These are phyloP conservation scores for Talaromyces sp. DNA, from an alignment of 2,329 filamentous ascomycete species.

Conservation along the genomic window DNA sequence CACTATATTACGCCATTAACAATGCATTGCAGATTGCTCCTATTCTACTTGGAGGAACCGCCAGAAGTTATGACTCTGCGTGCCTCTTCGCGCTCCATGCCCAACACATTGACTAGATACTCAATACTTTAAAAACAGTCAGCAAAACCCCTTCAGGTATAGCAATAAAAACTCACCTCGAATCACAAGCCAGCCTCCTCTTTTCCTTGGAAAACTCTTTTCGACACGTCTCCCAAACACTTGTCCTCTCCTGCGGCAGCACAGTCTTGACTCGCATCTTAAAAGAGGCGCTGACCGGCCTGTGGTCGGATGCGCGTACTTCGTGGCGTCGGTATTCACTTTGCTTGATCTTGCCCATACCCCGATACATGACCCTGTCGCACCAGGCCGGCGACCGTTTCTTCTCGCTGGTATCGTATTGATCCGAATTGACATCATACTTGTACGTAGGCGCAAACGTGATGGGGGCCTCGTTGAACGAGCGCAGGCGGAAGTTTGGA, in stretches of 20 bases:
- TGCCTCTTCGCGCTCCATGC: conserved; percentile 52
- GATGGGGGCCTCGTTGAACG: conserved; percentile 87
- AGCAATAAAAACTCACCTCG: conserved; percentile 61
- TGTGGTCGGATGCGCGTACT: conserved; percentile 83
- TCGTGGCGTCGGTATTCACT: conserved; percentile 86
- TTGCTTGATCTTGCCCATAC: conserved; percentile 76
- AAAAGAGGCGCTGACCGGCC: conserved; percentile 84
- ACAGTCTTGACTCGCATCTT: conserved; percentile 81
- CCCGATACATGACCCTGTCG: conserved; percentile 84
- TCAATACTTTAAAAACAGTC: conserved; percentile 48
- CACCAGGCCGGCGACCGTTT: conserved; percentile 94
- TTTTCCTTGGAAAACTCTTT: conserved; percentile 70
- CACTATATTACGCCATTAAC: background rate
- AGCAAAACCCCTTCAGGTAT: background rate
- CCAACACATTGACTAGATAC: conserved; percentile 61
- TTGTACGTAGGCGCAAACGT: conserved; percentile 96
- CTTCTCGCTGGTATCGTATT: conserved; percentile 93
- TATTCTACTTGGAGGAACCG: conserved; percentile 8
- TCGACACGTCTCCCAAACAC: conserved; percentile 68
- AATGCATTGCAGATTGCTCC: background rate
- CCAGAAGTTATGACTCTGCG: conserved; percentile 37
- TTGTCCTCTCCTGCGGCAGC: conserved; percentile 59
- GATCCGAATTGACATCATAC: conserved; percentile 92
- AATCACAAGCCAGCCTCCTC: conserved; percentile 62
- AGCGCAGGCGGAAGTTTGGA: conserved; percentile 79